A percentile compares a stretch with the other conserved stretches of the same genome.
phyloP scores from a whole-genome alignment of 371 early-diverging fungal species.

The Saksenaea vasiformis region DNA sequence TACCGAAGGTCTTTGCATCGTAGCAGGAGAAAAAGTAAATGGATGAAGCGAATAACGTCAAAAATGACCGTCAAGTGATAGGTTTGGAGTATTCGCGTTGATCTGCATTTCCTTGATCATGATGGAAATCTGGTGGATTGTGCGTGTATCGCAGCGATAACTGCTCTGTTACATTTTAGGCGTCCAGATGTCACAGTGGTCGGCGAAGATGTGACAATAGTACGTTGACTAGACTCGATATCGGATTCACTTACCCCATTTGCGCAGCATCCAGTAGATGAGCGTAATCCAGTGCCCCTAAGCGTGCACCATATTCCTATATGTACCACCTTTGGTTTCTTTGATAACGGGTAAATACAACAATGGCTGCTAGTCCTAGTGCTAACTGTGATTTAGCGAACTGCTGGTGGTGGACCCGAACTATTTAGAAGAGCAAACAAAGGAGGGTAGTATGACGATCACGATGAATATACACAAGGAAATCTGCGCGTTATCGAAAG shows the following conservation, averaged over 20 bases:
- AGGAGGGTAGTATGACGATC: conserved; percentile 82
- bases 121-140: conserved; percentile 94
- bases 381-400: conserved; percentile 48
- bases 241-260: neutral
- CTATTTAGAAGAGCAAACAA: conserved; percentile 80
- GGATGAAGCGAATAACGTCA: neutral
- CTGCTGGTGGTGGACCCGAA: conserved; percentile 84
- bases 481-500: conserved; percentile 87
- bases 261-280: conserved; percentile 78
- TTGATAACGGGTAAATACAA: conserved; percentile 73
- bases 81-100: conserved; percentile 93
- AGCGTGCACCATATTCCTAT: conserved; percentile 95
- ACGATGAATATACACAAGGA: conserved; percentile 92
- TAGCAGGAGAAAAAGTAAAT: conserved; percentile 88
- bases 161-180: conserved; percentile 88
- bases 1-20: conserved; percentile 94
- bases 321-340: conserved; percentile 89
- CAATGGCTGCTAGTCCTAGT: neutral
- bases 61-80: conserved; percentile 18
- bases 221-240: conserved; percentile 40
- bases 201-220: conserved; percentile 89
- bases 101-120: conserved; percentile 89
- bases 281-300: conserved; percentile 90
- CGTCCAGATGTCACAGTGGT: conserved; percentile 92
- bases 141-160: conserved; percentile 88